Conservation (phyloP, 2,329 filamentous ascomycete species). For the Zymoseptoria passerinii region DNA sequence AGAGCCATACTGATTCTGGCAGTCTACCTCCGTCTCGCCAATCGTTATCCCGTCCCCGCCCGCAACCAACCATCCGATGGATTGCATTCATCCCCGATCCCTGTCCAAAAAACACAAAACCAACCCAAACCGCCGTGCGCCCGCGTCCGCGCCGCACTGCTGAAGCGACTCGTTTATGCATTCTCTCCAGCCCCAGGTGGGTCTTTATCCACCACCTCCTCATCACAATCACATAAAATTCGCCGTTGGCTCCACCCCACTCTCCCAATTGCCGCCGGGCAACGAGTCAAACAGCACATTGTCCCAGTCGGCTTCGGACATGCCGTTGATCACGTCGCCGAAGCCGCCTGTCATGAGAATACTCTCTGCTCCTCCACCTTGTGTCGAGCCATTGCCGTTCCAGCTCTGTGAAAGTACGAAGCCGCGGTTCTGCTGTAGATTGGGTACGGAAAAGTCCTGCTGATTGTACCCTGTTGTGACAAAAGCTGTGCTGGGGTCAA, state of each 20-base stretch:
- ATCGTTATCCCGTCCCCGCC: not conserved
- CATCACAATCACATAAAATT: slow-evolving; percentile 3
- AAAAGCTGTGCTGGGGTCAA: slow-evolving; percentile 10
- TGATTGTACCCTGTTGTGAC: slow-evolving; percentile 18
- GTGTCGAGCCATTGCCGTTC: slow-evolving; percentile 7
- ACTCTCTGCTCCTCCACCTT: not conserved
- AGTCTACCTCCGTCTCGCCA: not conserved
- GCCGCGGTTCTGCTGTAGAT: slow-evolving; percentile 10
- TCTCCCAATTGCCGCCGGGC: slow-evolving; percentile 11
- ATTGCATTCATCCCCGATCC: not conserved
- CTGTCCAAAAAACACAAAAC: not conserved
- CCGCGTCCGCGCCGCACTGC: not conserved
- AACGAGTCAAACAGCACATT: slow-evolving; percentile 21
- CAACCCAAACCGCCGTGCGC: not conserved
- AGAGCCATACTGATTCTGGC: not conserved
- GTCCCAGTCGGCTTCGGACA: slow-evolving; percentile 27
- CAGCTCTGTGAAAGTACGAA: slow-evolving; percentile 17
- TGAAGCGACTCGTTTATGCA: not conserved
- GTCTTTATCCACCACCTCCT: not conserved
- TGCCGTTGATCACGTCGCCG: slow-evolving; percentile 20
- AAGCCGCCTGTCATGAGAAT: slow-evolving; percentile 1
- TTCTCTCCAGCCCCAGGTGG: not conserved
- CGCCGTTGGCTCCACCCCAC: slow-evolving; percentile 9
- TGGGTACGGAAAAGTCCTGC: slow-evolving; percentile 8
- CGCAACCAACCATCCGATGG: not conserved